These are phyloP conservation scores for Aureobasidium sp. DNA, from an alignment of 2,329 filamentous ascomycete genomes.

Conservation along the genomic window DNA sequence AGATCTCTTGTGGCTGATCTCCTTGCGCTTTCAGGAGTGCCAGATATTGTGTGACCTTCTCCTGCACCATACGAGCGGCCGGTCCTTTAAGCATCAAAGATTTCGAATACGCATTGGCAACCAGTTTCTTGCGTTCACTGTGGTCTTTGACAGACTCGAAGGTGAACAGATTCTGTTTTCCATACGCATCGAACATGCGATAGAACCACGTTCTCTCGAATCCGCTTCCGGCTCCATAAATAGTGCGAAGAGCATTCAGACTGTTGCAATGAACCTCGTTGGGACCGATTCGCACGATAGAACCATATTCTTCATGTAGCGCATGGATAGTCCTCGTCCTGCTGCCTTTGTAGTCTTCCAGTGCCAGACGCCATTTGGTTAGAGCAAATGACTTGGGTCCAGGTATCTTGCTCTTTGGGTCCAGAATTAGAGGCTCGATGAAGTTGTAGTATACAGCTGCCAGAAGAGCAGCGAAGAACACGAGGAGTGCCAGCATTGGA, in stretches of 20 bases:
- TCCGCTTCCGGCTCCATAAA: constrained; percentile 48
- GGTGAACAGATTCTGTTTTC: constrained; percentile 46
- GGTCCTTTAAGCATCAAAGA: constrained; percentile 34
- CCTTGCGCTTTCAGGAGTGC: constrained; percentile 33
- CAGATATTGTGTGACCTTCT: constrained; percentile 36
- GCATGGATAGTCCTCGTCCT: constrained; percentile 37
- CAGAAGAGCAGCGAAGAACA: background rate
- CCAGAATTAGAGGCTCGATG: constrained; percentile 17
- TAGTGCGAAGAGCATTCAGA: constrained; percentile 42
- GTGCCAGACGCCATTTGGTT: constrained; percentile 41
- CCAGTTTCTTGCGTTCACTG: constrained; percentile 45
- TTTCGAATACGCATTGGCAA: constrained; percentile 49
- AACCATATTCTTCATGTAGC: constrained; percentile 42
- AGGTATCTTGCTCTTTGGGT: constrained; percentile 24
- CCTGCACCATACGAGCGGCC: constrained; percentile 31
- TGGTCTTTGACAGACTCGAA: constrained; percentile 41
- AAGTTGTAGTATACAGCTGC: background rate
- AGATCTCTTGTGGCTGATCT: constrained; percentile 37
- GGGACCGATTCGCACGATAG: constrained; percentile 42
- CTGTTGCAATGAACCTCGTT: constrained; percentile 41
- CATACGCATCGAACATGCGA: constrained; percentile 50
- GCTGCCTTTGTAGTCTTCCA: constrained; percentile 38
- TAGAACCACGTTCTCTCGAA: constrained; percentile 48
- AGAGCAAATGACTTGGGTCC: constrained; percentile 36
- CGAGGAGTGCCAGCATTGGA: background rate